Percentiles rank a stretch among this genome's conserved stretches.
These are phyloP conservation scores for Ceratonia siliqua DNA, from an alignment of 306 rosid species.

Conservation along the genomic window DNA sequence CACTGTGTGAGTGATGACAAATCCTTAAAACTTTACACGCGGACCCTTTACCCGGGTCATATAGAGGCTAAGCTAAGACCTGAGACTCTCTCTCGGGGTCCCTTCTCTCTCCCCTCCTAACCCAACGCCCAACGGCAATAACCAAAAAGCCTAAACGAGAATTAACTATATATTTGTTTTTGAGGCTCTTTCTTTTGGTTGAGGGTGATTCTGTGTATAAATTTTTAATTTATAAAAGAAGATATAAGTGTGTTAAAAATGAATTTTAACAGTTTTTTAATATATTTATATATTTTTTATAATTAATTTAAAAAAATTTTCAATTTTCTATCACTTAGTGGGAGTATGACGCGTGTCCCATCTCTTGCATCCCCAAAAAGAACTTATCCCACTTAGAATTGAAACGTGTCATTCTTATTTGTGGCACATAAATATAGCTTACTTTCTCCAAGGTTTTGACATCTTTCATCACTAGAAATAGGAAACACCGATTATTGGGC, in stretches of 20 bases:
- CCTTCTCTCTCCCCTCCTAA: not conserved
- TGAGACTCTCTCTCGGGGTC: not conserved
- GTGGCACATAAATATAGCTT: no score
- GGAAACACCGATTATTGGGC: no score
- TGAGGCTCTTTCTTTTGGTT: not conserved
- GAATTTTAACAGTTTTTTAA: no score
- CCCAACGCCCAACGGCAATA: constrained; percentile 42
- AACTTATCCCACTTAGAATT: not conserved
- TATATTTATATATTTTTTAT: no score
- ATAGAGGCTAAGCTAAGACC: not conserved
- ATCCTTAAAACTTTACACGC: constrained; percentile 37
- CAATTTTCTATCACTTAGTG: no score
- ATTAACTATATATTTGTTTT: not conserved
- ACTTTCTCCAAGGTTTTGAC: no score
- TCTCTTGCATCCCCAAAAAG: not conserved
- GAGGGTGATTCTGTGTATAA: not conserved
- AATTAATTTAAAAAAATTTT: no score
- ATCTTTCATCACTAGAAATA: no score
- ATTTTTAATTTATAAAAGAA: no score
- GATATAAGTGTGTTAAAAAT: no score
- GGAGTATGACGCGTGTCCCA: not conserved
- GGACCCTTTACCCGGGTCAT: constrained; percentile 10
- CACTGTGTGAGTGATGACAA: not conserved
- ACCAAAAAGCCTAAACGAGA: constrained; percentile 37
- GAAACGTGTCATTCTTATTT: no score